A percentile compares a stretch with the other conserved stretches of the same genome.
Conservation (phyloP, 257 asterid species). For the Pogostemon cablin region DNA sequence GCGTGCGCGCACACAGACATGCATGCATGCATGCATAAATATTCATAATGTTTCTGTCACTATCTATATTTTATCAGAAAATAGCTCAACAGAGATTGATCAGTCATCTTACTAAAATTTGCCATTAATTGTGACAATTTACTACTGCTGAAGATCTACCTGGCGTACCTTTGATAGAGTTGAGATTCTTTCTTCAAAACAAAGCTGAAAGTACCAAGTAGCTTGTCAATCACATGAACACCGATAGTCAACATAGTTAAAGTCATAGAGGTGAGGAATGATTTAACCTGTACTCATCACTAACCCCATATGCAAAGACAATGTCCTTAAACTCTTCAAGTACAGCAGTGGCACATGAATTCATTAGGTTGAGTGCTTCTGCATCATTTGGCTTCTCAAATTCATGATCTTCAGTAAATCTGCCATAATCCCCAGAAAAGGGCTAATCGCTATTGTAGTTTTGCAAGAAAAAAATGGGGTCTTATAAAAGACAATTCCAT, state of each 20-base stretch:
- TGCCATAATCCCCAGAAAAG: constrained; percentile 32
- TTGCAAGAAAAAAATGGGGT: constrained; percentile 4
- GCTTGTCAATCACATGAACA: constrained; percentile 24
- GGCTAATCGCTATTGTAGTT: background rate
- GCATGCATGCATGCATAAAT: background rate
- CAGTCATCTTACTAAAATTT: constrained; percentile 1
- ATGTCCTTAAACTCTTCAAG: constrained; percentile 76
- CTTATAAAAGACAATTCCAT: constrained; percentile 13
- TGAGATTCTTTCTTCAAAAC: constrained; percentile 77
- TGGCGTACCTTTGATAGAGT: constrained; percentile 65
- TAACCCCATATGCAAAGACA: constrained; percentile 86
- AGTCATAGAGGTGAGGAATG: constrained; percentile 20
- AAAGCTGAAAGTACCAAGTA: constrained; percentile 58
- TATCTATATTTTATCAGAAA: background rate
- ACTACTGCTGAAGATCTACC: constrained; percentile 44
- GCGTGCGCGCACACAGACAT: background rate
- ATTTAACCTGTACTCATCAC: constrained; percentile 84
- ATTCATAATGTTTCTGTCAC: background rate
- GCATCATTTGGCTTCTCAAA: constrained; percentile 92
- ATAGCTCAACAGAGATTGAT: background rate
- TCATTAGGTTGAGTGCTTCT: constrained; percentile 83
- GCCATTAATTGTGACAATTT: background rate
- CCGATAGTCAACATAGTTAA: constrained; percentile 16
- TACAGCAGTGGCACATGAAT: constrained; percentile 70
- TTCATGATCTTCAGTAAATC: constrained; percentile 77